These are phyloP conservation scores for Suhomyces pyralidae DNA, from an alignment of 805 yeast species.

Conservation along the genomic window DNA sequence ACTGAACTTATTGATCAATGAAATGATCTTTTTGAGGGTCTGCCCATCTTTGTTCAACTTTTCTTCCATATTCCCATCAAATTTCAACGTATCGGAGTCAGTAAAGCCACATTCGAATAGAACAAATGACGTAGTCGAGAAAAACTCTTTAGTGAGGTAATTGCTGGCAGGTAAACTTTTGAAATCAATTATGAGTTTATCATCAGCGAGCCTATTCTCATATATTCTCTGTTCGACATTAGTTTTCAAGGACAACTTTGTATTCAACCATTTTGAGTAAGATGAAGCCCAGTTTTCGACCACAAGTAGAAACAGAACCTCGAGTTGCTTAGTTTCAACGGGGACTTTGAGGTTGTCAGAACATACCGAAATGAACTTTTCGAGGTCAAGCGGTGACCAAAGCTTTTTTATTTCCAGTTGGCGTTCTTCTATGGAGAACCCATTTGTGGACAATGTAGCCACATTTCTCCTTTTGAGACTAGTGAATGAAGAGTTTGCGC, in stretches of 20 bases:
- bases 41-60: conserved; percentile 38
- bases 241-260: conserved; percentile 39
- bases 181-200: conserved; percentile 30
- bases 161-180: conserved; percentile 41
- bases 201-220: conserved; percentile 20
- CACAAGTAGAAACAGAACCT: conserved; percentile 38
- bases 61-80: conserved; percentile 14
- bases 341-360: conserved; percentile 23
- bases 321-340: conserved; percentile 17
- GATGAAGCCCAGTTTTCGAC: conserved; percentile 48
- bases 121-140: conserved; percentile 41
- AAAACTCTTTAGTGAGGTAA: conserved; percentile 33
- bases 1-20: conserved; percentile 33
- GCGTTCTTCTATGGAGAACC: conserved; percentile 17
- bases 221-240: conserved; percentile 26
- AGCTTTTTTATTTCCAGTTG: conserved; percentile 36
- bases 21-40: conserved; percentile 33
- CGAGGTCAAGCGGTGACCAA: conserved; percentile 49
- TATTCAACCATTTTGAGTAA: conserved; percentile 49
- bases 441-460: conserved; percentile 6
- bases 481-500: conserved; percentile 9
- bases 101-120: conserved; percentile 53
- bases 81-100: conserved; percentile 10
- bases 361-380: conserved; percentile 27
- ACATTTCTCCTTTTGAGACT: conserved; percentile 12